Conservation (phyloP, 2,329 filamentous ascomycete species). For the Verticillium zaregamsianum region DNA sequence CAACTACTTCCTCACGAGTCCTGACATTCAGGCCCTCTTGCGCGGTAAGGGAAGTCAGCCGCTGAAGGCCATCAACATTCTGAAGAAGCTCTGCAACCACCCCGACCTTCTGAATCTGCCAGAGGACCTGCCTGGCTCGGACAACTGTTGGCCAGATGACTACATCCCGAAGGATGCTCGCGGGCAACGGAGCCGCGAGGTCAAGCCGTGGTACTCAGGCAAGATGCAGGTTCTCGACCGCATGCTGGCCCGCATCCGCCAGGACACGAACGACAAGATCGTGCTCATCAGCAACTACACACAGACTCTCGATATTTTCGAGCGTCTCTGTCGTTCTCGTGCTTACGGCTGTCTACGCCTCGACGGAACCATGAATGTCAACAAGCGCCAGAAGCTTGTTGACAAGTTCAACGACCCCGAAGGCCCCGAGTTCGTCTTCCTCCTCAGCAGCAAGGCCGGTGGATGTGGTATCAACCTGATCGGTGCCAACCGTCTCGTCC, state of each 20-base stretch:
- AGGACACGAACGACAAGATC: conserved; percentile 98
- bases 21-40: conserved; percentile 87
- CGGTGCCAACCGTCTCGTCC: conserved; percentile 86
- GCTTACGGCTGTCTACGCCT: conserved; percentile 83
- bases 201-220: conserved; percentile 94
- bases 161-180: conserved; percentile 84
- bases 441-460: conserved; percentile 95
- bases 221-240: conserved; percentile 98
- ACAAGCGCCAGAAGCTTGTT: conserved; percentile 93
- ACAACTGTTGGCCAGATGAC: conserved; percentile 76
- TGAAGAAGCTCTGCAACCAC: conserved; percentile 99
- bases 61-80: conserved; percentile 89
- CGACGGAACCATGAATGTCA: conserved; percentile 97
- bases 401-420: conserved; percentile 96
- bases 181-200: conserved; percentile 78
- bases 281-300: conserved; percentile 99
- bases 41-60: conserved; percentile 94
- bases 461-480: conserved; percentile 96
- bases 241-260: conserved; percentile 92
- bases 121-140: conserved; percentile 81
- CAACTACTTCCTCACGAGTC: conserved; percentile 95
- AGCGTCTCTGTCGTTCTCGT: conserved; percentile 79
- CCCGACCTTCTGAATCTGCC: conserved; percentile 84
- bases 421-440: conserved; percentile 85
- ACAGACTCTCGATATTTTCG: conserved; percentile 90